Evolutionary conservation across 129 eudicot species (phyloP).

Genomic region (Flaveria linearis): DNA sequence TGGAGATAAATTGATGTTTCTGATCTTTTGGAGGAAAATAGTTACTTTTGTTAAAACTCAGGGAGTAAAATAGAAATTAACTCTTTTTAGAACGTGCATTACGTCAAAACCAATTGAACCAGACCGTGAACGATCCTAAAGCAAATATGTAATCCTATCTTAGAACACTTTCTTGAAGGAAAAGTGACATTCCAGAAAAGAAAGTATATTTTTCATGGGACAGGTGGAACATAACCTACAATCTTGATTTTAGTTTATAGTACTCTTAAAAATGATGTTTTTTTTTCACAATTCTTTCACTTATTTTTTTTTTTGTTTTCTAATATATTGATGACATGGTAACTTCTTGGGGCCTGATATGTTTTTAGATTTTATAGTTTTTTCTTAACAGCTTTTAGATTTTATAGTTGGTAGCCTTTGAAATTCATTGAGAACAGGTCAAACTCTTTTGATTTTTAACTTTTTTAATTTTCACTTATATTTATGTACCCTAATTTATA

Average conservation of each 20-base stretch:
- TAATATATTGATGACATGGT: neutral
- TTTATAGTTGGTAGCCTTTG: neutral
- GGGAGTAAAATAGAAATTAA: too few species aligned
- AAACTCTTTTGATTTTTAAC: neutral
- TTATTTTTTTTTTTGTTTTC: neutral
- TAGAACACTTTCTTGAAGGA: neutral
- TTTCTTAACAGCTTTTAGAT: neutral
- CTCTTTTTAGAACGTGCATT: neutral
- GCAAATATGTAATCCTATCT: neutral
- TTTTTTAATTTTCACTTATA: neutral
- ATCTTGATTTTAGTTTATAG: neutral
- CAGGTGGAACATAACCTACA: neutral
- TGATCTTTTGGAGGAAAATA: too few species aligned
- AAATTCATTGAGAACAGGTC: neutral
- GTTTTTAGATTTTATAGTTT: neutral
- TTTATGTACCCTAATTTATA: constrained; percentile 4
- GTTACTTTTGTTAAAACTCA: too few species aligned
- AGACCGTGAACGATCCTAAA: neutral
- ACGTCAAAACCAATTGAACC: neutral
- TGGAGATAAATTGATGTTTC: too few species aligned
- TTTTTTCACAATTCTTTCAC: neutral
- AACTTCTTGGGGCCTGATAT: neutral
- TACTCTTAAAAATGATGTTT: neutral
- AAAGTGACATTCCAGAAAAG: neutral
- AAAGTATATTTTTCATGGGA: too few species aligned